These are phyloP conservation scores for Cystobasidium sp. DNA, from an alignment of 1,284 basidiomycete species.

Conservation along the genomic window DNA sequence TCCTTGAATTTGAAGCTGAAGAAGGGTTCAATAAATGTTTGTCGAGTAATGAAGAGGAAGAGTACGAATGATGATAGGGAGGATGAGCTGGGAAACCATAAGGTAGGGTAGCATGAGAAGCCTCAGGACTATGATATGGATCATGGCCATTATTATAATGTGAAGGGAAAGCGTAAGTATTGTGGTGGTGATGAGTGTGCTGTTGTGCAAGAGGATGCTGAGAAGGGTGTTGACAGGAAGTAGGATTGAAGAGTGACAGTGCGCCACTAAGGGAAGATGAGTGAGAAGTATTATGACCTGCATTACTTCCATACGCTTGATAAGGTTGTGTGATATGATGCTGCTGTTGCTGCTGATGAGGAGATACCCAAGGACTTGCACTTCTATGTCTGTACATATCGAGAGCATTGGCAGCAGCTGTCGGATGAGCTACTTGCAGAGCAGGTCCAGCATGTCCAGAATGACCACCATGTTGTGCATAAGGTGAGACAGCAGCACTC, in stretches of 20 bases:
- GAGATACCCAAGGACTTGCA: conserved; percentile 23
- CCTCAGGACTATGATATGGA: background rate
- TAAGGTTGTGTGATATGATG: conserved; percentile 13
- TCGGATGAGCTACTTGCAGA: conserved; percentile 19
- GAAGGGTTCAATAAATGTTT: background rate
- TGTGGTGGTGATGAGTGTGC: background rate
- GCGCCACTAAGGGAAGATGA: background rate
- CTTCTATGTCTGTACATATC: conserved; percentile 23
- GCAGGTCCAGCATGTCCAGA: conserved; percentile 25
- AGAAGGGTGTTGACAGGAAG: no score
- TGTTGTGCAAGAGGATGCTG: no score
- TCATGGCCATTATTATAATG: background rate
- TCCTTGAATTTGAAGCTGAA: background rate
- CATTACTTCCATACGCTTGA: background rate
- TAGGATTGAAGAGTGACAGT: no score
- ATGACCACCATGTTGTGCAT: background rate
- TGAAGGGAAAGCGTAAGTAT: background rate
- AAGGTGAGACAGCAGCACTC: background rate
- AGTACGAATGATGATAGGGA: background rate
- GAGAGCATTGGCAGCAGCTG: background rate
- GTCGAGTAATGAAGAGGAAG: background rate
- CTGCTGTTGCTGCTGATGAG: conserved; percentile 1
- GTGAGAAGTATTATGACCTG: background rate
- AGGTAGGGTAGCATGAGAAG: background rate
- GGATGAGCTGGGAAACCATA: background rate